phyloP scores from a whole-genome alignment of 495 filamentous ascomycete species.

The Aspergillus diversus region DNA sequence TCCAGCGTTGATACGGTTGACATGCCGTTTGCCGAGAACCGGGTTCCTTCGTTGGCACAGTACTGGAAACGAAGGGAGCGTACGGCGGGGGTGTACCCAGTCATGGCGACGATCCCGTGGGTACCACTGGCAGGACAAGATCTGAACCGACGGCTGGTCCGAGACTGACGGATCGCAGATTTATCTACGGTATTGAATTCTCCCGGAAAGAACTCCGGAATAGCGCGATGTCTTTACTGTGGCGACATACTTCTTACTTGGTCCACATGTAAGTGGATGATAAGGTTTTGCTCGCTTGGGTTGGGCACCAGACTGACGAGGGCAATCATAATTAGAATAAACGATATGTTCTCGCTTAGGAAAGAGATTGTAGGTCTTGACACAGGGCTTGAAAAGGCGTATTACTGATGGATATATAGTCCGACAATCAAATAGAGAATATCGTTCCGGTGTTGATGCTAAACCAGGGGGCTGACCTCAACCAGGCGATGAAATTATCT shows the following conservation, averaged over 20 bases:
- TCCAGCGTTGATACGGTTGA: constrained; percentile 12
- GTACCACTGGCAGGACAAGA: too few species aligned
- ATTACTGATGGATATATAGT: constrained; percentile 1
- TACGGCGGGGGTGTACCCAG: constrained; percentile 16
- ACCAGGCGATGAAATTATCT: constrained; percentile 9
- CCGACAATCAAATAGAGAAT: constrained; percentile 17
- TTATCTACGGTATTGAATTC: constrained; percentile 11
- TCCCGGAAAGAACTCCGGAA: background rate
- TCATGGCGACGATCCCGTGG: constrained; percentile 18
- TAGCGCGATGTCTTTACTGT: constrained; percentile 8
- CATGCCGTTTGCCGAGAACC: constrained; percentile 3
- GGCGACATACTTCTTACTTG: constrained; percentile 17
- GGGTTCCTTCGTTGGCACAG: constrained; percentile 9
- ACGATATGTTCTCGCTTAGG: constrained; percentile 17
- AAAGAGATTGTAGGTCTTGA: constrained; percentile 15
- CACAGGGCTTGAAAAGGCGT: background rate
- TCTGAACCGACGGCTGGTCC: too few species aligned
- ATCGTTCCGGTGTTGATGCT: constrained; percentile 20
- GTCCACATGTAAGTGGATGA: constrained; percentile 16
- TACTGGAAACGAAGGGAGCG: constrained; percentile 13
- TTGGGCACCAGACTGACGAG: background rate
- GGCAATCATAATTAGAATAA: background rate
- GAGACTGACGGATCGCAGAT: constrained; percentile 2
- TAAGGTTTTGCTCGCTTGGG: too few species aligned
- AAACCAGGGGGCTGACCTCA: constrained; percentile 12